Base-by-base conservation (phyloP, 148 eudicot genomes). In the Cornus suecica region DNA sequence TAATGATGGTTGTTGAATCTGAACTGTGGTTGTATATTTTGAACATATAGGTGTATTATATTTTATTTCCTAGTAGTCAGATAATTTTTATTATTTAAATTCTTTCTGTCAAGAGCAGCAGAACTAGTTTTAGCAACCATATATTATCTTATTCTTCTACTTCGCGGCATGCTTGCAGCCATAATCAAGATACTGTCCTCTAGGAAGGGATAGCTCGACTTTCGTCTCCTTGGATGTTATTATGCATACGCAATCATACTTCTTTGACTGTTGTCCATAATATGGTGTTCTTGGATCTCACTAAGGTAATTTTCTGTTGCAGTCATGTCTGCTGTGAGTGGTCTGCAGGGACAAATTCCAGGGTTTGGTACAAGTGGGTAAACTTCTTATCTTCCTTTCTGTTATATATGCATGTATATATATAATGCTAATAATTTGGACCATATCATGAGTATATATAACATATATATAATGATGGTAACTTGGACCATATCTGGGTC, bases 281-380 rank as follows among this genome's bases (percentile, higher is more conserved):
- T 66, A 14, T n/a, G 37, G 52, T 48, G 30, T 65, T 29, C 64
- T 22, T 41, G 5, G 24, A 31, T 27, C 14, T 37, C 42, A 37
- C 8, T 1, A 37, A 5, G 42, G 58, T 52, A 20, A 52, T 14
- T 67, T 78, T 62, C 54, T 76, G 34, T 84, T 81, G 85, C 97
- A 95, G 99, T 95, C 67, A 87, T 95, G 96, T 95, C 99, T 78
- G 97, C 99, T 76, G 99, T 92, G 81, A 95, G 97, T 77, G 99
- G 99, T 76, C 78, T 95, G 78, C 89, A 92, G 81, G 99, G 97
- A 66, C 73, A 87, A 81, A 81, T 95, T 37, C 82, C 85, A n/a
- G 99, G 99, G 69, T 91, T 95, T 71, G 94, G 86, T 76, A 81
- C 97, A 77, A 80, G 97, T 95, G 85, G 69, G 97, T 88, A 78